Base-by-base conservation (phyloP, 495 filamentous ascomycete species). In the Lichina pygmaea region DNA sequence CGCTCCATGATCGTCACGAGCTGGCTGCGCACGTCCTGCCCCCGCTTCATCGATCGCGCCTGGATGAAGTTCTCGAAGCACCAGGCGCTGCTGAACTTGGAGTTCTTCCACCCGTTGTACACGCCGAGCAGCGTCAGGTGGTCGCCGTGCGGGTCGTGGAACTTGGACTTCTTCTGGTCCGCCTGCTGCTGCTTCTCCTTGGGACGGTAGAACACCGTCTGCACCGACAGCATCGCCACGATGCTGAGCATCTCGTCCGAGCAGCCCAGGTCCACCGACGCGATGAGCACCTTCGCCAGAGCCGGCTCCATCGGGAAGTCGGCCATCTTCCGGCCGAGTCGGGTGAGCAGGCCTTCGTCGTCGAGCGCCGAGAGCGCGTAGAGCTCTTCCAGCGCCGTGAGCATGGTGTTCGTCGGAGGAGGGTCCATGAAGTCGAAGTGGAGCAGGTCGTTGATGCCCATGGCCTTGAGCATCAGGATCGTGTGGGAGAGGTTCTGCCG, bases 341-440 rank as follows among this genome's bases (percentile, higher is more conserved):
- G 75, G 13, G 91, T 99, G 1, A 99, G 61, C 2, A 99, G 72
- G 33, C 89, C 89, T 68, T 99, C 89, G 51, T 99, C 89, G 52
- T 99, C 89, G 12, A 99, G 66, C 0, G 91, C 86, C 6, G 74
- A 83, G 7, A 97, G 60, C 0, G 85, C 83, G 55, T 97, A 97
- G 0, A 97, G 66, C 57, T 94, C 89, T 60, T 95, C 89, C 10
- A 97, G 65, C 2, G 89, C 89, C 45, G 83, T 91, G 46, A 97
- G 71, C 85, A 93, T 95, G 33, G 89, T 94, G 52, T 93, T 94
- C 7, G 85, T 86, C 1, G 91, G 89, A 2, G 89, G 89, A 2
- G 86, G 84, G 53, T 95, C 91, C 86, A 99, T 94, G 53, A 95
- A 99, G 57, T 94, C 86, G 53, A 99, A 99, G 50, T 92, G 83